phyloP scores from a whole-genome alignment of 129 eudicot species.

The Flaveria ramosissima region DNA sequence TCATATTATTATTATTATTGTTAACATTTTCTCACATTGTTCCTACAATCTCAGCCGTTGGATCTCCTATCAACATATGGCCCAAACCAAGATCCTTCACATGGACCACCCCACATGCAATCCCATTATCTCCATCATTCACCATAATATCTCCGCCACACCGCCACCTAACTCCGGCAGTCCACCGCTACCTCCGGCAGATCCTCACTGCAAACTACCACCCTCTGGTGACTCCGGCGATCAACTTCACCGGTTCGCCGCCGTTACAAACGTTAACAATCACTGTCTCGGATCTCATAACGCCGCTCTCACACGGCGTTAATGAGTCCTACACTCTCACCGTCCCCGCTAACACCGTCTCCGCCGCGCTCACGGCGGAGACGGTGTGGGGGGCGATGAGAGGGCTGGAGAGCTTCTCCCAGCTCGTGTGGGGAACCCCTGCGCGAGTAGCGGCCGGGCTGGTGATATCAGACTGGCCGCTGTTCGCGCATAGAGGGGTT shows the following conservation, averaged over 20 bases:
- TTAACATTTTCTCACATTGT: not conserved
- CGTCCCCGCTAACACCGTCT: slow-evolving; percentile 34
- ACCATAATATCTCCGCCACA: slow-evolving; percentile 56
- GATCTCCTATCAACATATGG: slow-evolving; percentile 70
- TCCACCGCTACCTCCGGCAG: slow-evolving; percentile 55
- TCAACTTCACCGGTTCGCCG: slow-evolving; percentile 41
- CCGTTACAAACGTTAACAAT: slow-evolving; percentile 48
- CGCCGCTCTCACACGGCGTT: slow-evolving; percentile 56
- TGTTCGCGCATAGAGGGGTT: slow-evolving; percentile 59
- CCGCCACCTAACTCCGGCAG: slow-evolving; percentile 57
- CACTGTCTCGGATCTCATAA: slow-evolving; percentile 44
- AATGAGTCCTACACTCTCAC: slow-evolving; percentile 73
- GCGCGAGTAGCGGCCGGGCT: slow-evolving; percentile 57
- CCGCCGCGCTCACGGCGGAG: slow-evolving; percentile 52
- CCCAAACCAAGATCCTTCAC: slow-evolving; percentile 71
- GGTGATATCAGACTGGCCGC: slow-evolving; percentile 52
- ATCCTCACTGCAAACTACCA: slow-evolving; percentile 55
- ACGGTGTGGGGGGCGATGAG: slow-evolving; percentile 94
- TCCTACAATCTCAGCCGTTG: slow-evolving; percentile 41
- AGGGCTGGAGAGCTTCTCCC: slow-evolving; percentile 89
- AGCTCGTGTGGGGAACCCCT: slow-evolving; percentile 64
- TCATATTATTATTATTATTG: not conserved
- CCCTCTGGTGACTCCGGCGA: slow-evolving; percentile 47
- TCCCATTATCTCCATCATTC: slow-evolving; percentile 54
- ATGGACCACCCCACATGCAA: slow-evolving; percentile 70